Evolutionary conservation across 139 green algal genomes (phyloP).

Genomic region (Zygnema circumcarinatum): DNA sequence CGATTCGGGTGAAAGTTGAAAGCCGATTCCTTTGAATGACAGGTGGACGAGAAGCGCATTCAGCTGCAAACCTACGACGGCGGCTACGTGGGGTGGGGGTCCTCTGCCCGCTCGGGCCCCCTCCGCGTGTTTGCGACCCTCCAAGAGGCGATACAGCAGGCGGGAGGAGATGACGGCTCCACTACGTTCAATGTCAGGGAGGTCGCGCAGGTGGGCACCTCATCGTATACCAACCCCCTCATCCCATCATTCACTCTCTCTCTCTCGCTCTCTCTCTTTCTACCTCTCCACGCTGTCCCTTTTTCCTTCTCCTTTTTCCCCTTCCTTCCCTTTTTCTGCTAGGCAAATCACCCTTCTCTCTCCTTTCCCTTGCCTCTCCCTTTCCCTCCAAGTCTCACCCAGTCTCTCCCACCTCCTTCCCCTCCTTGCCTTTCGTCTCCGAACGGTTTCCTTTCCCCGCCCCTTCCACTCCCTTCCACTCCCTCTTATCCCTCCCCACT

Average conservation of each 20-base stretch:
- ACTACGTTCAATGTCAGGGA: conserved; percentile 31
- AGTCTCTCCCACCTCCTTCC: background rate
- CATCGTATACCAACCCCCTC: background rate
- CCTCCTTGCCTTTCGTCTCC: background rate
- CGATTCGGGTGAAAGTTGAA: too few species aligned
- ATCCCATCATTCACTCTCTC: background rate
- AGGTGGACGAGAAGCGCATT: conserved; percentile 9
- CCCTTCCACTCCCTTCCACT: background rate
- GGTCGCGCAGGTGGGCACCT: conserved; percentile 20
- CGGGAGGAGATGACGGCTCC: background rate
- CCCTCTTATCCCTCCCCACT: background rate
- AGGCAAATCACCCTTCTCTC: background rate
- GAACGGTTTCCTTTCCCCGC: background rate
- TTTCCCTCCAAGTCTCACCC: background rate
- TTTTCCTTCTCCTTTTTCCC: background rate
- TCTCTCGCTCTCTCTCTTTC: background rate
- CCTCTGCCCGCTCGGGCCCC: background rate
- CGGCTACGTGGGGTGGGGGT: conserved; percentile 5
- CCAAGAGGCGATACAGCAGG: background rate
- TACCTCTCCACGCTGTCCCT: background rate
- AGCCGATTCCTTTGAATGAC: background rate
- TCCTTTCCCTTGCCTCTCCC: background rate
- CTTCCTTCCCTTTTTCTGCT: background rate
- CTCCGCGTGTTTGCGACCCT: conserved; percentile 11
- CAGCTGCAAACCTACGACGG: conserved; percentile 31